These are phyloP conservation scores for Epichloe amarillans DNA, from an alignment of 2,329 filamentous ascomycete genomes.

Conservation along the genomic window DNA sequence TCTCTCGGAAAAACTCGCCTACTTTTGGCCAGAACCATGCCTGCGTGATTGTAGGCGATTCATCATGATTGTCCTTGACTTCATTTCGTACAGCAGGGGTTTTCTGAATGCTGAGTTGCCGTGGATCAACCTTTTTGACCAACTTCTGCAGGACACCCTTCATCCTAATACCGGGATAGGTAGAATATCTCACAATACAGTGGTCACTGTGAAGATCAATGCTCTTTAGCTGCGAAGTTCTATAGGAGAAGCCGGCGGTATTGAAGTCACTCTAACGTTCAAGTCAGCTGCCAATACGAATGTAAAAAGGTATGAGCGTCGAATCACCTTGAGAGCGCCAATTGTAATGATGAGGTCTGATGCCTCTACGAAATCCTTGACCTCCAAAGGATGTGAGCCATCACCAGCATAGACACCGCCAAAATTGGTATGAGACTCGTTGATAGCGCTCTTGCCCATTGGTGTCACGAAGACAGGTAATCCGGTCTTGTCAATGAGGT, in stretches of 20 bases:
- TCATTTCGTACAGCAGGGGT: conserved; percentile 42
- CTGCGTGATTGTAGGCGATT: conserved; percentile 44
- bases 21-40: conserved; percentile 67
- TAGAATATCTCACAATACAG: conserved; percentile 61
- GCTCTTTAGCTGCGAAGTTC: conserved; percentile 60
- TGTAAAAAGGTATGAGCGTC: not conserved
- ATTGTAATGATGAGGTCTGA: conserved; percentile 60
- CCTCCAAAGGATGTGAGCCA: conserved; percentile 51
- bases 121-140: conserved; percentile 42
- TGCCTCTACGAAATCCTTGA: conserved; percentile 49
- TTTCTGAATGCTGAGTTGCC: conserved; percentile 41
- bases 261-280: conserved; percentile 57
- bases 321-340: conserved; percentile 41
- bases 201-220: conserved; percentile 71
- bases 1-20: conserved; percentile 58
- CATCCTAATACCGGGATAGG: conserved; percentile 68
- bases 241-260: conserved; percentile 70
- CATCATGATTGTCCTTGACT: conserved; percentile 26
- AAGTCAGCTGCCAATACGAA: not conserved
- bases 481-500: conserved; percentile 57
- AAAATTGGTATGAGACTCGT: conserved; percentile 63
- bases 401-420: conserved; percentile 78
- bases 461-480: conserved; percentile 79
- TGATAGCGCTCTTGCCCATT: conserved; percentile 76
- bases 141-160: conserved; percentile 64